phyloP scores from a whole-genome alignment of 192 early-diverging fungal genomes.

The Backusella circina region DNA sequence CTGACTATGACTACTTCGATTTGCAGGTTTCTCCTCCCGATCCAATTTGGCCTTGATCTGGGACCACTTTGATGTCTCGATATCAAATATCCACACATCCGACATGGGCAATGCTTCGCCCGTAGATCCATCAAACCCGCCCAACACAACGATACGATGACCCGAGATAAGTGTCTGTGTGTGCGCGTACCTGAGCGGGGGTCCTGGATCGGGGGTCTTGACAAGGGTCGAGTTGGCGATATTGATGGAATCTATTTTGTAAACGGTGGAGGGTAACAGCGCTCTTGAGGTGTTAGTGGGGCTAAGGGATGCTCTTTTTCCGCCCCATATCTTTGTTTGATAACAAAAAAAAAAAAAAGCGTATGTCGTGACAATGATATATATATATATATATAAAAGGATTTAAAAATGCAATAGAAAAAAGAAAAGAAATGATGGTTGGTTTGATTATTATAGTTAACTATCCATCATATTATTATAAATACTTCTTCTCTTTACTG shows the following conservation, averaged over 20 bases:
- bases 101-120: slow-evolving; percentile 20
- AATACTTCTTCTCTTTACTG: neutral
- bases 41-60: slow-evolving; percentile 17
- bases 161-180: slow-evolving; percentile 20
- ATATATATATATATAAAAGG: neutral
- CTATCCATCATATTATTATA: neutral
- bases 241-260: slow-evolving; percentile 15
- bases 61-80: slow-evolving; percentile 6
- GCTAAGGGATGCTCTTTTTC: slow-evolving; percentile 13
- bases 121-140: slow-evolving; percentile 27
- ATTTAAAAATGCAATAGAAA: slow-evolving; percentile 4
- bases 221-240: slow-evolving; percentile 11
- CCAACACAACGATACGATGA: slow-evolving; percentile 18
- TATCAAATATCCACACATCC: slow-evolving; percentile 31
- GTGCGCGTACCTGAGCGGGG: slow-evolving; percentile 23
- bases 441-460: neutral
- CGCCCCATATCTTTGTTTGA: slow-evolving; percentile 25
- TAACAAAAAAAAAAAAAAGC: no score
- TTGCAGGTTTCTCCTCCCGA: slow-evolving; percentile 17
- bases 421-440: neutral
- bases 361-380: neutral
- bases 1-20: slow-evolving; percentile 27
- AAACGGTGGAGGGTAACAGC: slow-evolving; percentile 10
- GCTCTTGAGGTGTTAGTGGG: neutral
- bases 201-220: neutral